Conservation (phyloP, 805 yeast species). For the Yamadazyma phyllophila region DNA sequence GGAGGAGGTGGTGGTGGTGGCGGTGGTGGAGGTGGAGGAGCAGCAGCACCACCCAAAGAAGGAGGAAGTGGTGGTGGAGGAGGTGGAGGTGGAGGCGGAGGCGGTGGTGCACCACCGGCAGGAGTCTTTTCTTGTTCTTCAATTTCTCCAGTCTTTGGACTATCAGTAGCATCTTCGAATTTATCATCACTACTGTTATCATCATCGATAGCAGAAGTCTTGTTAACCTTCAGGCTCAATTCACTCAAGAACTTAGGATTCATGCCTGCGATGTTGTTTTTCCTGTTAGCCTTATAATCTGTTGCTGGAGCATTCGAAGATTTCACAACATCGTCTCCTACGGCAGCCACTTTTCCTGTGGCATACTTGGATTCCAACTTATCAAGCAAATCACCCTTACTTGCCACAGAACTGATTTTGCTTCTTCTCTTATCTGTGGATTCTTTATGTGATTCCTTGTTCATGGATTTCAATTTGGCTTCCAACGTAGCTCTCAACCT, state of each 20-base stretch:
- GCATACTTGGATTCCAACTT: slow-evolving; percentile 45
- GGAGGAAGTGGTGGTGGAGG: slow-evolving; percentile 19
- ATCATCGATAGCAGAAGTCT: slow-evolving; percentile 35
- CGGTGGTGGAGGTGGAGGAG: slow-evolving; percentile 24
- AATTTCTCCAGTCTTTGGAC: slow-evolving; percentile 1
- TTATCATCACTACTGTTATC: slow-evolving; percentile 18
- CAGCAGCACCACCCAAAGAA: slow-evolving; percentile 12
- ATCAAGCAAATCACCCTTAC: slow-evolving; percentile 18
- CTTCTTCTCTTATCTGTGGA: slow-evolving; percentile 14
- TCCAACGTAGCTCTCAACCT: slow-evolving; percentile 39
- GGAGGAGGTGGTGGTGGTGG: slow-evolving; percentile 20
- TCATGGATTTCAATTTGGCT: slow-evolving; percentile 31
- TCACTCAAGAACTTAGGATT: slow-evolving; percentile 54
- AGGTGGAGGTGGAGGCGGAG: slow-evolving; percentile 15
- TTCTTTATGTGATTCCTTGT: slow-evolving; percentile 12
- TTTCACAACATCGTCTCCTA: slow-evolving; percentile 8
- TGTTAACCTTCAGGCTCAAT: slow-evolving; percentile 48
- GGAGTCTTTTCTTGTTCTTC: neutral
- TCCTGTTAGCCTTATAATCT: slow-evolving; percentile 27
- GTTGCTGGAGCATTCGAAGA: slow-evolving; percentile 8
- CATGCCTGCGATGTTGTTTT: slow-evolving; percentile 37
- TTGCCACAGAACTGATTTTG: slow-evolving; percentile 10
- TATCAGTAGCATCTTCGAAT: slow-evolving; percentile 13
- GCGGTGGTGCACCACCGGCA: slow-evolving; percentile 23
- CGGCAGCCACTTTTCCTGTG: slow-evolving; percentile 38